Percentiles rank a stretch among this genome's conserved stretches.
These are phyloP conservation scores for Rubia yunnanensis DNA, from an alignment of 257 asterid genomes.

Conservation along the genomic window DNA sequence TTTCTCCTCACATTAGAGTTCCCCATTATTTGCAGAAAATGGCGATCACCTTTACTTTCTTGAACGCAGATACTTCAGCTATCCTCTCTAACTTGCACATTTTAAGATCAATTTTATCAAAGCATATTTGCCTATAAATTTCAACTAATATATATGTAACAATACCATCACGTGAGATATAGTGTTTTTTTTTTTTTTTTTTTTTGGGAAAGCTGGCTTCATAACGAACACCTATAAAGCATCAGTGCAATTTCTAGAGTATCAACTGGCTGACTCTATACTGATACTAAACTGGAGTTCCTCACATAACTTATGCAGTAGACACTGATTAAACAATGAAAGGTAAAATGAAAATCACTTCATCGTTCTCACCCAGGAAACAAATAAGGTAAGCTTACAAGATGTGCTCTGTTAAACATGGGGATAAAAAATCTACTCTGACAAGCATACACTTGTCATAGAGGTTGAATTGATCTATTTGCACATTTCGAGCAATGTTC, in stretches of 20 bases:
- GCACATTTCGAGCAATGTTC: slow-evolving; percentile 24
- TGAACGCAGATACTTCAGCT: too few species aligned
- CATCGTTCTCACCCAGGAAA: slow-evolving; percentile 13
- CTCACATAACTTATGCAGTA: background rate
- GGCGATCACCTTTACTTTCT: too few species aligned
- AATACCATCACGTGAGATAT: too few species aligned
- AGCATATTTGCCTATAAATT: too few species aligned
- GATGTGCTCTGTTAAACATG: slow-evolving; percentile 15
- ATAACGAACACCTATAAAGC: slow-evolving; percentile 3
- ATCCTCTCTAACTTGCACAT: too few species aligned
- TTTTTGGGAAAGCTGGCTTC: slow-evolving; percentile 12
- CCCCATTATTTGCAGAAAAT: too few species aligned
- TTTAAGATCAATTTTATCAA: too few species aligned
- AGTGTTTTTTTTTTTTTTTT: too few species aligned
- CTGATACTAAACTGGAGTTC: background rate
- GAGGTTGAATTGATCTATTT: slow-evolving; percentile 23
- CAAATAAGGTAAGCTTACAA: slow-evolving; percentile 17
- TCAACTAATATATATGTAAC: too few species aligned
- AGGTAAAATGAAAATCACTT: slow-evolving; percentile 12
- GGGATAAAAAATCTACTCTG: slow-evolving; percentile 10
- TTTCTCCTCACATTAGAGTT: background rate
- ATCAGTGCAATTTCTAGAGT: background rate
- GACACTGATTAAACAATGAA: slow-evolving; percentile 3
- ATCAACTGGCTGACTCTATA: background rate
- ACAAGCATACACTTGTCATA: slow-evolving; percentile 22